These are phyloP conservation scores for Diddensiella caesifluorescens DNA, from an alignment of 805 yeast species.

Conservation along the genomic window DNA sequence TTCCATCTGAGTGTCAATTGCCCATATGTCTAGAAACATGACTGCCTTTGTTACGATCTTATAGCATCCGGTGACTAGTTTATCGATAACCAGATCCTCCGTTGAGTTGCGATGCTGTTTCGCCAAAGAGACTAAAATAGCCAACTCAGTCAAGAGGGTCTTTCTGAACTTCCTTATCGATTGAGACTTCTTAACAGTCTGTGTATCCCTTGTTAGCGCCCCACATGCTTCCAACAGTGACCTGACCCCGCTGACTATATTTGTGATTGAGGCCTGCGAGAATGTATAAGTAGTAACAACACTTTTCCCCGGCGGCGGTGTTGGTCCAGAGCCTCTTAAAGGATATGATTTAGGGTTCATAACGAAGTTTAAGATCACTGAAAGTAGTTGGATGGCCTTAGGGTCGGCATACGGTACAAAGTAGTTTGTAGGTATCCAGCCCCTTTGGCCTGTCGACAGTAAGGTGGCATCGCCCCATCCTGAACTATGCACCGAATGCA, in stretches of 20 bases:
- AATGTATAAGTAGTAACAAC: slow-evolving; percentile 23
- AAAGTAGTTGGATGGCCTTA: slow-evolving; percentile 33
- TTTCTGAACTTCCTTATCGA: slow-evolving; percentile 32
- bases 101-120: slow-evolving; percentile 30
- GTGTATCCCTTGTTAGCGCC: slow-evolving; percentile 32
- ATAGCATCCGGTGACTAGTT: slow-evolving; percentile 30
- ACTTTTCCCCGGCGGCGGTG: too few relatives aligned
- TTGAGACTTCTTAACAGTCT: slow-evolving; percentile 27
- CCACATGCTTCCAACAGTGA: slow-evolving; percentile 32
- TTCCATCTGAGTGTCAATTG: slow-evolving; percentile 20
- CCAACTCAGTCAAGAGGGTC: slow-evolving; percentile 36
- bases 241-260: slow-evolving; percentile 36
- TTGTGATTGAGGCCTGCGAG: slow-evolving; percentile 34
- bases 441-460: slow-evolving; percentile 33
- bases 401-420: slow-evolving; percentile 35
- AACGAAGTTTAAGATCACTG: slow-evolving; percentile 33
- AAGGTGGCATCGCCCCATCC: slow-evolving; percentile 43
- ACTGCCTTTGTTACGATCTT: slow-evolving; percentile 32
- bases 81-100: slow-evolving; percentile 29
- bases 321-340: slow-evolving; percentile 6
- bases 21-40: slow-evolving; percentile 29
- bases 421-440: slow-evolving; percentile 41
- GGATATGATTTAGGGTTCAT: slow-evolving; percentile 30
- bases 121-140: slow-evolving; percentile 35
- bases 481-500: slow-evolving; percentile 36